phyloP scores from a whole-genome alignment of 2,329 filamentous ascomycete genomes.

The Botrytis aclada region DNA sequence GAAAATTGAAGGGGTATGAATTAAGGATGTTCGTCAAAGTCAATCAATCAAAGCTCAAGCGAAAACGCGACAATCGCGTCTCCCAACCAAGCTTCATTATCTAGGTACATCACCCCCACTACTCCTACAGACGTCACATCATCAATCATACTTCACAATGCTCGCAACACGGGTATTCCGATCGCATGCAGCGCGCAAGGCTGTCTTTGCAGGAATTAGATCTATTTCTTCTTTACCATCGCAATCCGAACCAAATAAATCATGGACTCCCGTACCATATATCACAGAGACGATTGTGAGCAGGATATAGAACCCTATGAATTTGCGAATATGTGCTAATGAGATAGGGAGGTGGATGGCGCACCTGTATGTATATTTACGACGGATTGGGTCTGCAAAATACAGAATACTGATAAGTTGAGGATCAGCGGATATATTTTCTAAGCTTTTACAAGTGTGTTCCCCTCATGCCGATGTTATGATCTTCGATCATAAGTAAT shows the following conservation, averaged over 20 bases:
- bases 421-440: conserved; percentile 72
- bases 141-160: conserved; percentile 26
- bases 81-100: conserved; percentile 11
- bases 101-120: background rate
- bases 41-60: conserved; percentile 9
- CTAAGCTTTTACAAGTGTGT: conserved; percentile 68
- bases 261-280: conserved; percentile 48
- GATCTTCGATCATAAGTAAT: background rate
- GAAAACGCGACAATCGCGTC: conserved; percentile 26
- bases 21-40: conserved; percentile 3
- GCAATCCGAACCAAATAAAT: conserved; percentile 32
- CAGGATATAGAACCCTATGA: conserved; percentile 36
- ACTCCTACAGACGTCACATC: background rate
- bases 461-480: background rate
- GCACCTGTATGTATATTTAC: conserved; percentile 60
- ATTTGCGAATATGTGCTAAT: conserved; percentile 28
- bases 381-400: conserved; percentile 28
- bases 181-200: conserved; percentile 29
- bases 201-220: conserved; percentile 25
- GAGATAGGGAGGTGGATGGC: conserved; percentile 67
- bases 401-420: conserved; percentile 26
- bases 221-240: conserved; percentile 30
- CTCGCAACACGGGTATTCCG: conserved; percentile 32
- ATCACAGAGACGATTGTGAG: conserved; percentile 54
- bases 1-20: background rate